Base-by-base conservation (phyloP, 192 early-diverging fungal genomes). In the Dispira parvispora region DNA sequence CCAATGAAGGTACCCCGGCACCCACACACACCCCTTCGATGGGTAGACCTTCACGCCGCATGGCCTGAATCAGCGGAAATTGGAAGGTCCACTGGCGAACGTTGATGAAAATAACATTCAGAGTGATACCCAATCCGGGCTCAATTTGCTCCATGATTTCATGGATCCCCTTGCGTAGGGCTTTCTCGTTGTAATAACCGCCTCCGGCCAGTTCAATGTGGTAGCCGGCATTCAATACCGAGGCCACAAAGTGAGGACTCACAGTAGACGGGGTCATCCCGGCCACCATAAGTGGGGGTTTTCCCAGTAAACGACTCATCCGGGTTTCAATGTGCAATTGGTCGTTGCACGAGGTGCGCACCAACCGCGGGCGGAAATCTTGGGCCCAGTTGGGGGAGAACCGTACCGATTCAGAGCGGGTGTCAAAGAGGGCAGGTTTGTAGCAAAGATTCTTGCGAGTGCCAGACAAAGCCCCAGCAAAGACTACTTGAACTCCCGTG, bases 221-320 rank as follows among this genome's bases (percentile, higher is more conserved):
- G 68, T 88, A 97, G 0, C 94, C 94, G 42, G 92, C 85, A 44
- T 89, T 91, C 77, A 84, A 85, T 43, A 89, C 75, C 21, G 92
- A 90, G 10, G 86, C 79, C 12, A 92, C 88, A 72, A 95, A 89
- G 18, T 75, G 45, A 45, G 81, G 82, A 61, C 77, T 85, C 64
- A 80, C 83, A 8, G 94, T 95, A 6, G 85, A 87, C 6, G 90
- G 92, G 1, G 88, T 91, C 92, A 95, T 95, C 43, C 94, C 94
- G 23, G 89, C 88, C 52, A 94, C 90, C 94, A 94, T 94, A 43
- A 97, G 66, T 46, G 94, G 88, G 9, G 94, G 87, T 73, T 88
- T 84, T 52, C 86, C 84, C 49, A 92, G 65, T n/a, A 92, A 75
- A 42, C 88, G 83, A 38, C 82, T 82, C 84, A 97, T 90, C 9